Base-by-base conservation (phyloP, 1,284 basidiomycete genomes). In the Prillingera fragicola region DNA sequence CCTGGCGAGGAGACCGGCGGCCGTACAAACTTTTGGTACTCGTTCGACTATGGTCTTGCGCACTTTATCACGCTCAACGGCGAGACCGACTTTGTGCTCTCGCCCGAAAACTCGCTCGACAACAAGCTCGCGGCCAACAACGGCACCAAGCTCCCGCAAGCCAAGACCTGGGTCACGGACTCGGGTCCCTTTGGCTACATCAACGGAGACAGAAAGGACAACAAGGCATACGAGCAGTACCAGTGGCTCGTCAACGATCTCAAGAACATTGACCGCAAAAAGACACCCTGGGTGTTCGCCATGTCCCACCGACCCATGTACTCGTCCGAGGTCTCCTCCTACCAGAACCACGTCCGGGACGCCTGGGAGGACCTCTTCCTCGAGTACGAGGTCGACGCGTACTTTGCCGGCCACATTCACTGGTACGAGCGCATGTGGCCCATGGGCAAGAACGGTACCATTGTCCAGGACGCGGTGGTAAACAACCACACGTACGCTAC, bases 261-360 rank as follows among this genome's bases (percentile, higher is more conserved):
- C 12, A 59, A 59, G 14, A 51, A 48, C 5, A 60, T 70, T 17
- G 65, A 71, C 55, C 54, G 69, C 31, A 55, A 26, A 14, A 57
- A 67, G 40, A 71, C 70, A 6, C 70, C 70, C 8, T 71, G 69
- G 69, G 55, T 71, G 25, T 40, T 71, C 14, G 67, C 55, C 32
- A 54, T 60, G 37, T 59, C 55, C 10, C 70, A 71, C 45, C 48
- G 65, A 28, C 65, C 57, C 8, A 48, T 57, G 44, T 57, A 56
- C 64, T 49, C 52, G 29, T 49, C 56, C 44, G 50, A 62, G 49
- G 17, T 51, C 24, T 31, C 57, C 27, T 5, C 41, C 40, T 58
- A 69, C 58, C 57, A 52, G 42, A 32, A 37, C 8, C 49, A 60
- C 40, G 60, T 68, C 43, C 57, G 62, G 21, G 45, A 60, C 21